A percentile compares a stretch with the other conserved stretches of the same genome.
Evolutionary conservation across 371 early-diverging fungal species (phyloP).

Genomic region (Circinella minor): DNA sequence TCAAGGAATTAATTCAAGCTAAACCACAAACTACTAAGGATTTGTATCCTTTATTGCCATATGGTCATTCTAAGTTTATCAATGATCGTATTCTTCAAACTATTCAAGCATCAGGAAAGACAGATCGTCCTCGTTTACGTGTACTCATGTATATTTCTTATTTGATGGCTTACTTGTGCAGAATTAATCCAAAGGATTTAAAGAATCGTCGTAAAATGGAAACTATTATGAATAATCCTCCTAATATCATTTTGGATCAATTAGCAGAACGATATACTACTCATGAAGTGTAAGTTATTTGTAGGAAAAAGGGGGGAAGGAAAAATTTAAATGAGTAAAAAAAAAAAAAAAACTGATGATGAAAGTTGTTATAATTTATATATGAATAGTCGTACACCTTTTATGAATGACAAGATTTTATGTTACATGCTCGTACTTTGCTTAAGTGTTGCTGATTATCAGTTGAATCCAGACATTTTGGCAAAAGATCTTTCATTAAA

Average conservation of each 20-base stretch:
- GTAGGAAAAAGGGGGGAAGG: too few relatives aligned
- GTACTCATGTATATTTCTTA: conserved; percentile 73
- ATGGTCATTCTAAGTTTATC: conserved; percentile 53
- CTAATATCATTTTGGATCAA: conserved; percentile 64
- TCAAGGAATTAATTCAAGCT: conserved; percentile 58
- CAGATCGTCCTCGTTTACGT: conserved; percentile 62
- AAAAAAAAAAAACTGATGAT: background rate
- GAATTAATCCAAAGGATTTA: conserved; percentile 50
- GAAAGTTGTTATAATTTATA: background rate
- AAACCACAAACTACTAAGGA: conserved; percentile 32
- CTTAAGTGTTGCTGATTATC: conserved; percentile 74
- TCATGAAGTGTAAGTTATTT: conserved; percentile 41
- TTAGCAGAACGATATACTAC: conserved; percentile 75
- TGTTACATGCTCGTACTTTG: conserved; percentile 76
- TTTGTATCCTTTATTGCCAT: conserved; percentile 48
- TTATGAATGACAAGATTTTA: conserved; percentile 77
- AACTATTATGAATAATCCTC: conserved; percentile 56
- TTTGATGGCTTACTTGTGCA: conserved; percentile 70
- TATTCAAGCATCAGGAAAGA: conserved; percentile 60
- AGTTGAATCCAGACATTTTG: conserved; percentile 60
- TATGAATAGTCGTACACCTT: conserved; percentile 60
- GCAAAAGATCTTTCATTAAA: conserved; percentile 70
- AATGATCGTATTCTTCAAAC: conserved; percentile 49
- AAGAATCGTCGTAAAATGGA: conserved; percentile 58
- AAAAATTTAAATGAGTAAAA: too few relatives aligned